Base-by-base conservation (phyloP, 2,329 filamentous ascomycete genomes). In the Scedosporium boydii region DNA sequence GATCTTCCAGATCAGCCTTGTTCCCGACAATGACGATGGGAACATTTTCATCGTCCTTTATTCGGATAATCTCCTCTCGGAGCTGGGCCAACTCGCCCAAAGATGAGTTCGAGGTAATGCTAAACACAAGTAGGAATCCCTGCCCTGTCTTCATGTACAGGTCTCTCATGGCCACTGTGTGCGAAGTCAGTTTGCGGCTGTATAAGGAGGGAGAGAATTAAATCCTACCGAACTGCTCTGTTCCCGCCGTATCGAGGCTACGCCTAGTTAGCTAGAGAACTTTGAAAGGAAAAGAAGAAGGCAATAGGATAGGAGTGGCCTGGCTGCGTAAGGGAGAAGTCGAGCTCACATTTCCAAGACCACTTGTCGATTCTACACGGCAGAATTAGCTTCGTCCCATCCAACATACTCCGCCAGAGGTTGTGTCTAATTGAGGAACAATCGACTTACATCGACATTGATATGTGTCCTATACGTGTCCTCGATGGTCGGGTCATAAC, bases 61-160 rank as follows among this genome's bases (percentile, higher is more conserved):
- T 93, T 64, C 91, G 90, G 64, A 92, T 88, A 66, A 96, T 96
- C 75, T 96, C 91, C 70, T 96, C 91, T 59, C 91, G 88, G 51
- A 96, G 81, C 68, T 90, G 88, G 68, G 85, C 82, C 34, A 96
- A 83, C 74, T 96, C 91, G 68, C 87, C 84, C 48, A 96, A 81
- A n/a, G 91, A 96, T 41, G 90, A 90, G 65, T 83, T 80, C 65
- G 90, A 95, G 18, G 91, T 93, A 71, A 96, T 96, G 75, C 89
- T 93, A 77, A 96, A 96, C 63, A 96, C 92, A 44, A 96, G 82
- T 62, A 96, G 83, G 73, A 96, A 96, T 0, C 92, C 91, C 76
- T 96, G 91, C 62, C 91, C 91, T 46, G 91, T 90, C 73, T 95
- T 95, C 90, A 96, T 96, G 78, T 96, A 95, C 56, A 93, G 80